These are phyloP conservation scores for Pseudogymnoascus sp. DNA, from an alignment of 2,329 filamentous ascomycete species.

Conservation along the genomic window DNA sequence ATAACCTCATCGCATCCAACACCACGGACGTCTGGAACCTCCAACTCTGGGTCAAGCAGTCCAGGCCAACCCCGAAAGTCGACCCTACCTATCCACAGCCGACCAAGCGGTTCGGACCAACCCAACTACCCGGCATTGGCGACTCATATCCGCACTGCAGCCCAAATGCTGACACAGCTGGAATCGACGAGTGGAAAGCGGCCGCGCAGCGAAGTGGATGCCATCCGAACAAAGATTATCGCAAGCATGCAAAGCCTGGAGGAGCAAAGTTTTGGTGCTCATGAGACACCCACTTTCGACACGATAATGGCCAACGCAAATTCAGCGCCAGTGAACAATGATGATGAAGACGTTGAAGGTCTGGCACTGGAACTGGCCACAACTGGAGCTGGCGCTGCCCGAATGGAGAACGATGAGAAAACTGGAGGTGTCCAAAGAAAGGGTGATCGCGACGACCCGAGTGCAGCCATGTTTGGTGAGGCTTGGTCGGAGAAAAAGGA, in stretches of 20 bases:
- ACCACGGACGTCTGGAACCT: constrained; percentile 62
- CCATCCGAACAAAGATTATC: constrained; percentile 79
- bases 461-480: constrained; percentile 78
- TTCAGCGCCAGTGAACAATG: constrained; percentile 41
- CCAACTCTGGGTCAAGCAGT: constrained; percentile 61
- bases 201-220: constrained; percentile 71
- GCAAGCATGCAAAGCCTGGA: constrained; percentile 84
- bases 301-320: constrained; percentile 71
- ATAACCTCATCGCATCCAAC: constrained; percentile 50
- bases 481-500: constrained; percentile 81
- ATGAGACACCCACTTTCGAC: constrained; percentile 70
- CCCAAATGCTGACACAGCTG: constrained; percentile 78
- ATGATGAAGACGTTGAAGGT: constrained; percentile 47
- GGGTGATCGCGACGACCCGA: constrained; percentile 77
- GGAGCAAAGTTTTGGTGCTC: constrained; percentile 73
- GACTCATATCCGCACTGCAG: constrained; percentile 80
- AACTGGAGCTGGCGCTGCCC: constrained; percentile 65
- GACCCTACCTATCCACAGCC: constrained; percentile 47
- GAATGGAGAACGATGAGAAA: constrained; percentile 87
- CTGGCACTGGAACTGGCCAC: constrained; percentile 42
- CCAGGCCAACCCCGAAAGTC: constrained; percentile 50
- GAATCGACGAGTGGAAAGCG: constrained; percentile 75
- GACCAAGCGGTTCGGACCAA: constrained; percentile 54
- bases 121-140: constrained; percentile 76
- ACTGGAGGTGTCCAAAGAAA: constrained; percentile 75